Conservation (phyloP, 2,329 filamentous ascomycete species). For the Podosphaera aphanis region DNA sequence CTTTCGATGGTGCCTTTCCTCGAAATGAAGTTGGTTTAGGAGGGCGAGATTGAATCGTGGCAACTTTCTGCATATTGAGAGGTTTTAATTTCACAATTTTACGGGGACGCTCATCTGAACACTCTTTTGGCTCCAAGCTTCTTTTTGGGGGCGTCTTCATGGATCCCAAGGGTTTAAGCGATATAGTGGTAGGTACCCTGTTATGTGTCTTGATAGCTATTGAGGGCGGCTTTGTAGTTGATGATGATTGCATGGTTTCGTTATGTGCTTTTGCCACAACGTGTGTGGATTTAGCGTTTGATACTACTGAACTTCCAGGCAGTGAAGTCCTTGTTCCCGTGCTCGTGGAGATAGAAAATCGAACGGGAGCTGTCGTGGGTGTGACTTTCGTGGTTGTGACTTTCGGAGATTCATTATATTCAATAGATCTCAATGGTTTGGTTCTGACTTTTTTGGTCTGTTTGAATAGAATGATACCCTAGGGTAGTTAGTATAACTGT, state of each 20-base stretch:
- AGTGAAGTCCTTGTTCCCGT: not conserved
- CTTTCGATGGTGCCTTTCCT: conserved; percentile 6
- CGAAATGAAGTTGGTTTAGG: conserved; percentile 7
- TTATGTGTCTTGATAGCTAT: not conserved
- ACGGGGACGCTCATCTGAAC: conserved; percentile 6
- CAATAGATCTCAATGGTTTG: conserved; percentile 4
- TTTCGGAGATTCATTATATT: not conserved
- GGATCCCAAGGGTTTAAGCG: conserved; percentile 1
- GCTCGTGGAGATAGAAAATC: conserved; percentile 1
- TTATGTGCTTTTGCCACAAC: not conserved
- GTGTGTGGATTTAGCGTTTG: not conserved
- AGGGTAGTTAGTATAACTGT: conserved; percentile 2
- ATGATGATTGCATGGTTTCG: not conserved
- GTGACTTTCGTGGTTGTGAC: not conserved
- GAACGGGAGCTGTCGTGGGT: not conserved
- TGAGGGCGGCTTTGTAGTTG: not conserved
- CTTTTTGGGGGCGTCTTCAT: conserved; percentile 8
- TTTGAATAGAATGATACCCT: conserved; percentile 14
- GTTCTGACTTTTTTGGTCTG: conserved; percentile 13
- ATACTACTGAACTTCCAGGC: not conserved
- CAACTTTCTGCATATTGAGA: conserved; percentile 4
- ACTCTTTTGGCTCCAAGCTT: conserved; percentile 4
- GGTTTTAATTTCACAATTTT: conserved; percentile 8
- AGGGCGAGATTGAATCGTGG: conserved; percentile 6
- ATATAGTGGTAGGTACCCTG: conserved; percentile 1